These are phyloP conservation scores for Trichosanthes truncata DNA, from an alignment of 306 rosid genomes.

Conservation along the genomic window DNA sequence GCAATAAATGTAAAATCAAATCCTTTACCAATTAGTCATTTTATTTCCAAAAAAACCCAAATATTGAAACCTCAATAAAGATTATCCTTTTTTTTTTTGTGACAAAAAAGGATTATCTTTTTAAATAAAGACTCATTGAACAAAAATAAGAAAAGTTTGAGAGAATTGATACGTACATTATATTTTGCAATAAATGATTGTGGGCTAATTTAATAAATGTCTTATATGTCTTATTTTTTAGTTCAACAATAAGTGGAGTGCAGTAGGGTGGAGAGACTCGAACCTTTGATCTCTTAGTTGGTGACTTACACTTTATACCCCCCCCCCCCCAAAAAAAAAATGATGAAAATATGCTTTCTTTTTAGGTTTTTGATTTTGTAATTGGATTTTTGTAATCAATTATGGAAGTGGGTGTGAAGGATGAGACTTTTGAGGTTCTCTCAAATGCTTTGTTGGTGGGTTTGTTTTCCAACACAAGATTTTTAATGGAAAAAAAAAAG, in stretches of 20 bases:
- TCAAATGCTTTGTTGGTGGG: constrained; percentile 12
- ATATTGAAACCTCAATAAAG: background rate
- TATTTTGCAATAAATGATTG: background rate
- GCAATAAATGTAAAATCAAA: background rate
- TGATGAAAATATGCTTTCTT: background rate
- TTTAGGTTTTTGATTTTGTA: background rate
- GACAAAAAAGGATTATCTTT: too few relatives aligned
- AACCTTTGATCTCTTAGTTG: too few relatives aligned
- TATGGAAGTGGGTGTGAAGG: constrained; percentile 5
- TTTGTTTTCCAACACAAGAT: constrained; percentile 9
- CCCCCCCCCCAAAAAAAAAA: too few relatives aligned
- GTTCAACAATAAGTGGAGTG: too few relatives aligned
- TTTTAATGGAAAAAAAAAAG: background rate
- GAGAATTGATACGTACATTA: background rate
- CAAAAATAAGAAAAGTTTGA: too few relatives aligned
- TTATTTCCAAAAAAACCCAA: background rate
- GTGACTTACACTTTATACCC: too few relatives aligned
- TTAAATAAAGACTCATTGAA: too few relatives aligned
- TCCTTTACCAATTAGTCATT: background rate
- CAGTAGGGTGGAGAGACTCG: too few relatives aligned
- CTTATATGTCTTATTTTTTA: too few relatives aligned
- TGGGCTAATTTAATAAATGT: background rate
- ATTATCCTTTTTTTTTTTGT: too few relatives aligned
- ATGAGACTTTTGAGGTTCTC: constrained; percentile 5
- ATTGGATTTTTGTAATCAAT: background rate